These are phyloP conservation scores for Penicillium hesseltinei DNA, from an alignment of 2,329 filamentous ascomycete species.

Conservation along the genomic window DNA sequence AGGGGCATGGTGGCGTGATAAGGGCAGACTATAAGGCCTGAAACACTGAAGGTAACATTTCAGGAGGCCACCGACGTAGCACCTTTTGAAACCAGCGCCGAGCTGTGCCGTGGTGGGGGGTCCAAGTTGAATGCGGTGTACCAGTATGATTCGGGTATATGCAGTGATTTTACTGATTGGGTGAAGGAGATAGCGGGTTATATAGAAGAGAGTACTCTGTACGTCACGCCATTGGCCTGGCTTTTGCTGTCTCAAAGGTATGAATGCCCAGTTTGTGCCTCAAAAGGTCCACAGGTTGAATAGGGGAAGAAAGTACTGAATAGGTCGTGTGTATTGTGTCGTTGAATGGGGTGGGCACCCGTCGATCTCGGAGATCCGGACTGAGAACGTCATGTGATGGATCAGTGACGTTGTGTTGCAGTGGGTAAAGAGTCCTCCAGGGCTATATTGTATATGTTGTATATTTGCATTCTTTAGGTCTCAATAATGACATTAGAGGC, in stretches of 20 bases:
- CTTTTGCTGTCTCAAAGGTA: not conserved
- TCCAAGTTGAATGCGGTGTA: slow-evolving; percentile 23
- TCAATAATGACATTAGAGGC: not conserved
- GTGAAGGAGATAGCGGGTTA: slow-evolving; percentile 8
- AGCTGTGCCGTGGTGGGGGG: slow-evolving; percentile 19
- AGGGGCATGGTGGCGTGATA: slow-evolving; percentile 34
- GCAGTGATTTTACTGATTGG: slow-evolving; percentile 16
- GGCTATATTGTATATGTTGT: not conserved
- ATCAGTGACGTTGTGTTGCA: slow-evolving; percentile 7
- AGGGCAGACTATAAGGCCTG: slow-evolving; percentile 15
- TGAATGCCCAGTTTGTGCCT: not conserved
- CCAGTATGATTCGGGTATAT: slow-evolving; percentile 15
- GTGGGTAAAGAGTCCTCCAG: not conserved
- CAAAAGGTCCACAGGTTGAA: not conserved
- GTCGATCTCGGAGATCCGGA: slow-evolving; percentile 12
- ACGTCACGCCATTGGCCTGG: not conserved
- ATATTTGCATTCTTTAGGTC: not conserved
- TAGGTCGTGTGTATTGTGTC: not conserved
- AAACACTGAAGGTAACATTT: slow-evolving; percentile 24
- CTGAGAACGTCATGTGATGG: slow-evolving; percentile 14
- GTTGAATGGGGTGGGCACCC: slow-evolving; percentile 3
- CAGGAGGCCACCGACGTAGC: slow-evolving; percentile 20
- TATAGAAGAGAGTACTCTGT: not conserved
- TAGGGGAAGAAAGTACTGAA: not conserved
- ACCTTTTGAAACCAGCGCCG: slow-evolving; percentile 10